A percentile compares a stretch with the other conserved stretches of the same genome.
phyloP scores from a whole-genome alignment of 1,284 basidiomycete genomes.

The Boletus holoroseus region DNA sequence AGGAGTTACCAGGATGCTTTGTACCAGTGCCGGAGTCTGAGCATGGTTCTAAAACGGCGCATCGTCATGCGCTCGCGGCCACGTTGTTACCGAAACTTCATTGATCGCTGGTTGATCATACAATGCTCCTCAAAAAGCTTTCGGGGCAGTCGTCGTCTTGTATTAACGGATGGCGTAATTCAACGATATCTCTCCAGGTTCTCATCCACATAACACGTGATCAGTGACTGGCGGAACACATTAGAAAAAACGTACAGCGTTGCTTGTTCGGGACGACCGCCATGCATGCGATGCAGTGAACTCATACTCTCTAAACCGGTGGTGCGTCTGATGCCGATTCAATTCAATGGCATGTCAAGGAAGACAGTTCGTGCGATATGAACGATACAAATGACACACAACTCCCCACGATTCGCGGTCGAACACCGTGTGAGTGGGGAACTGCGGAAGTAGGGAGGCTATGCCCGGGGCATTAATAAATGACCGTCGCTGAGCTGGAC shows the following conservation, averaged over 20 bases:
- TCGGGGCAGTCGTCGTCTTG: background rate
- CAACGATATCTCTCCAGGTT: background rate
- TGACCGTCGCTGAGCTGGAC: conserved; percentile 19
- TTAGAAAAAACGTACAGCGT: conserved; percentile 11
- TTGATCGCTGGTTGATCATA: conserved; percentile 19
- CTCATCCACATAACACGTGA: background rate
- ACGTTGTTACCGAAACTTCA: background rate
- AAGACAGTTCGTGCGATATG: background rate
- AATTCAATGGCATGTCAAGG: background rate
- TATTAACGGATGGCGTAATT: background rate
- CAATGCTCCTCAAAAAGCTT: background rate
- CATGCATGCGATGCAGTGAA: conserved; percentile 7
- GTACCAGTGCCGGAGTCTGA: conserved; percentile 13
- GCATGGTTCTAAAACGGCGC: conserved; percentile 1
- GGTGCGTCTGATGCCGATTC: background rate
- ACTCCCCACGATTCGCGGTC: conserved; percentile 5
- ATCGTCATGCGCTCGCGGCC: conserved; percentile 16
- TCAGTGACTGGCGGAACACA: background rate
- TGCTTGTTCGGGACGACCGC: conserved; percentile 1
- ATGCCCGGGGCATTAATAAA: conserved; percentile 1
- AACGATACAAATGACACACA: too few relatives aligned
- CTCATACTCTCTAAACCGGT: background rate
- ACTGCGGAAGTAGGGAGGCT: conserved; percentile 8
- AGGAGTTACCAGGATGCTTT: conserved; percentile 3
- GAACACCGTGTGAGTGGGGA: conserved; percentile 2